These are phyloP conservation scores for Globisporangium abappressorium DNA, from an alignment of 352 stramenopile species.

Conservation along the genomic window DNA sequence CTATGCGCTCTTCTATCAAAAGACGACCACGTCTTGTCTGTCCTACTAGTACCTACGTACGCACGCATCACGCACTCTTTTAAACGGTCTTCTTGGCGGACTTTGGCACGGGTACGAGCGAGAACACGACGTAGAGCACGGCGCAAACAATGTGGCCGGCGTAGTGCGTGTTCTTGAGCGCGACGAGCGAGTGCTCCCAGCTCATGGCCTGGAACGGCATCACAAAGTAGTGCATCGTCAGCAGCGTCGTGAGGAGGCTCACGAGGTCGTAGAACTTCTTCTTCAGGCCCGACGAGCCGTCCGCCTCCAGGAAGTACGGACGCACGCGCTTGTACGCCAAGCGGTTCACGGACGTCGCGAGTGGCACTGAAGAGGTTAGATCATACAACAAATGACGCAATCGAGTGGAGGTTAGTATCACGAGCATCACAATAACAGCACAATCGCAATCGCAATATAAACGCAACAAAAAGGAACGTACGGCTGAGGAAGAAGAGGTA, in stretches of 20 bases:
- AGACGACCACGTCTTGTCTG: neutral
- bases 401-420: neutral
- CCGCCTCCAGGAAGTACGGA: slow-evolving; percentile 57
- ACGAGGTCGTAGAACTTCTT: slow-evolving; percentile 70
- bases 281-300: slow-evolving; percentile 42
- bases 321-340: slow-evolving; percentile 62
- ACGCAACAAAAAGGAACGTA: slow-evolving; percentile 21
- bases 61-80: neutral
- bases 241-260: slow-evolving; percentile 38
- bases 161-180: slow-evolving; percentile 70
- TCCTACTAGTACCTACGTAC: too few species aligned
- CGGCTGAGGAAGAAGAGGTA: slow-evolving; percentile 94
- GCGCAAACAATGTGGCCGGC: slow-evolving; percentile 60
- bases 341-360: slow-evolving; percentile 68
- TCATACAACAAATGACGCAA: neutral
- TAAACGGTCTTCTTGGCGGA: slow-evolving; percentile 57
- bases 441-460: neutral
- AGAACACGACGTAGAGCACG: slow-evolving; percentile 71
- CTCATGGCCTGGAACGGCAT: slow-evolving; percentile 75
- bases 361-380: slow-evolving; percentile 30
- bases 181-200: slow-evolving; percentile 59
- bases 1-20: slow-evolving; percentile 5
- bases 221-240: slow-evolving; percentile 68
- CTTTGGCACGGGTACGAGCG: slow-evolving; percentile 54
- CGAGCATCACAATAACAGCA: neutral